Base-by-base conservation (phyloP, 2,329 filamentous ascomycete species). In the Mycosphaerella sp. region DNA sequence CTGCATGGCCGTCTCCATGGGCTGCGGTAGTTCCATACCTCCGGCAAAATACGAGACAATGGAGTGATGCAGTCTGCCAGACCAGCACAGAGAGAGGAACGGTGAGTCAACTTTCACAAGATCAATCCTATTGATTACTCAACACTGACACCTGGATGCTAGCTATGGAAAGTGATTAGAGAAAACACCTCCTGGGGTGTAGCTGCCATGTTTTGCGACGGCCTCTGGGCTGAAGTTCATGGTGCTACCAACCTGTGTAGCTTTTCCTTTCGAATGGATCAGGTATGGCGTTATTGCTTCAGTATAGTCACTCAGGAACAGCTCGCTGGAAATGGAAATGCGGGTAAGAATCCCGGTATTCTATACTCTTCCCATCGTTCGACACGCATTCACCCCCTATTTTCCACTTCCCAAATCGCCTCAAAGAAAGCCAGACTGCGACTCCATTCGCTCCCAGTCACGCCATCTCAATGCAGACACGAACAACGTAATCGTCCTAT, bases 401-500 rank as follows among this genome's bases (percentile, higher is more conserved):
- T 13, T n/a, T n/a, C 78, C 78, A n/a, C 81, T 73, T 25, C 81
- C 80, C 14, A 69, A 68, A 58, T 87, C 82, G 2, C 85, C 85
- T n/a, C 8, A 77, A 79, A 9, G 79, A 76, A 27, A 80, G 79
- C 17, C 86, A 67, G 10, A 85, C 72, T 0, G 78, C 78, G 4
- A 82, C 76, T 13, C 83, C 83, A 39, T 82, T 78, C 1, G 79
- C 76, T 13, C 81, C 82, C 40, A 86, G 77, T 58, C 82, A 75
- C 43, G 77, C 79, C 59, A 84, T 81, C 60, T 82, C 70, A 55
- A n/a, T n/a, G n/a, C n/a, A n/a, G n/a, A n/a, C n/a, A n/a, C n/a
- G n/a, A n/a, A n/a, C n/a, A n/a, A n/a, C n/a, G n/a, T n/a, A n/a
- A n/a, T n/a, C n/a, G n/a, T n/a, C n/a, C n/a, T n/a, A n/a, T n/a